Evolutionary conservation across 2,329 filamentous ascomycete species (phyloP), one percentile per base, ranked within the genome.

Genomic region (Cladosporium sp.): DNA sequence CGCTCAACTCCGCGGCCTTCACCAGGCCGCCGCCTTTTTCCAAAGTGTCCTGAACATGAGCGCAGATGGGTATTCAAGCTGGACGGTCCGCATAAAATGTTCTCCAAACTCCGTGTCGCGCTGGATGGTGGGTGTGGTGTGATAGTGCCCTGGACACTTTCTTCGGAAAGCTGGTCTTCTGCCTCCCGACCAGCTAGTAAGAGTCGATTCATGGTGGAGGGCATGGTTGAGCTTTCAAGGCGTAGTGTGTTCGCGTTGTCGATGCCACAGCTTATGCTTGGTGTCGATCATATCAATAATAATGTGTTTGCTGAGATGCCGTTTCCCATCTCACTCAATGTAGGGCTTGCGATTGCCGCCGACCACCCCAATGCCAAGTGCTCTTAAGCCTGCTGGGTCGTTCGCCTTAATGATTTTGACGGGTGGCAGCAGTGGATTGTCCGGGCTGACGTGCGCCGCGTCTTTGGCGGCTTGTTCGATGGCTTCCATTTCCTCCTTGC

Each of bases 401-500:
- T 86, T 89, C 5, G 92, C 88, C 60, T 91, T 84, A 66, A 98
- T 87, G 68, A 99, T 95, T 8, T 86, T 89, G 68, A 89, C 88
- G 1, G 93, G 89, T 0, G 95, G 93, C n/a, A 97, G 80, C 89
- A 96, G 93, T 0, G 93, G 95, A 72, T 95, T 95, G 68, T 96
- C 92, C 0, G 90, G 90, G 71, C 94, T 92, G 67, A 98, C 89
- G 68, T 91, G 88, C 18, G 91, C 90, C 1, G 95, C 94, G 72
- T 98, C 94, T 78, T 93, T 94, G 52, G 95, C 95, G 0, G 95
- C 91, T 79, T 97, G 92, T 76, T 97, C 93, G 69, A 99, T 98
- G 44, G 93, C 93, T 73, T 97, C 93, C 92, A 99, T 97, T 80
- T 98, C 95, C 76, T 97, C 93, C 78, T 96, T 97, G 80, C 95